phyloP scores from a whole-genome alignment of 2,329 filamentous ascomycete species.

The Lachnellula subtilissima region DNA sequence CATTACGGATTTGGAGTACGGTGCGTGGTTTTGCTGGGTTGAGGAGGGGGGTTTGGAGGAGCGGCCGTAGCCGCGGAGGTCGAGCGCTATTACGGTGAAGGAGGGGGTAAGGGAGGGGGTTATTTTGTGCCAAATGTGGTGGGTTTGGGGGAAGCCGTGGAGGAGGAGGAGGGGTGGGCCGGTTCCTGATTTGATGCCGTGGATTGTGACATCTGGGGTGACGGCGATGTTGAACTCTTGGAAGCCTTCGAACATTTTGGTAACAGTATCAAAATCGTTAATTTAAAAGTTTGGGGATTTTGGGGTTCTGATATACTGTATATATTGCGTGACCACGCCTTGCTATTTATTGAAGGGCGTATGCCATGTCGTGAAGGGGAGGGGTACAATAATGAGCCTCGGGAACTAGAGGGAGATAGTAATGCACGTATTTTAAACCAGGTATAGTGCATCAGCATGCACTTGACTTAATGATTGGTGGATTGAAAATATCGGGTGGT shows the following conservation, averaged over 20 bases:
- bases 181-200: constrained; percentile 36
- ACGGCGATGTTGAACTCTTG: constrained; percentile 36
- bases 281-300: not conserved
- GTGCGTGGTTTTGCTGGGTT: constrained; percentile 6
- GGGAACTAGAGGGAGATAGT: not conserved
- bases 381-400: not conserved
- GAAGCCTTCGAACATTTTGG: constrained; percentile 38
- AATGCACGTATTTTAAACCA: no score
- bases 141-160: constrained; percentile 49
- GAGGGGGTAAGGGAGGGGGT: constrained; percentile 34
- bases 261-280: no score
- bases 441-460: no score
- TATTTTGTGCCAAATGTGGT: constrained; percentile 48
- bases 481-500: no score
- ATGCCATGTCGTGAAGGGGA: not conserved
- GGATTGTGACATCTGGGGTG: constrained; percentile 38
- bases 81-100: constrained; percentile 43
- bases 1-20: constrained; percentile 46
- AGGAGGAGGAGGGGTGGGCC: constrained; percentile 42
- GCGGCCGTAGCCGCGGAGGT: constrained; percentile 48
- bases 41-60: constrained; percentile 41
- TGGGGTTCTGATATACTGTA: not conserved
- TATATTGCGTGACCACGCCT: not conserved
- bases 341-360: not conserved
- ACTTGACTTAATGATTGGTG: no score